A percentile compares a stretch with the other conserved stretches of the same genome.
Evolutionary conservation across 495 filamentous ascomycete genomes (phyloP).

Genomic region (Trichoderma erinaceum): DNA sequence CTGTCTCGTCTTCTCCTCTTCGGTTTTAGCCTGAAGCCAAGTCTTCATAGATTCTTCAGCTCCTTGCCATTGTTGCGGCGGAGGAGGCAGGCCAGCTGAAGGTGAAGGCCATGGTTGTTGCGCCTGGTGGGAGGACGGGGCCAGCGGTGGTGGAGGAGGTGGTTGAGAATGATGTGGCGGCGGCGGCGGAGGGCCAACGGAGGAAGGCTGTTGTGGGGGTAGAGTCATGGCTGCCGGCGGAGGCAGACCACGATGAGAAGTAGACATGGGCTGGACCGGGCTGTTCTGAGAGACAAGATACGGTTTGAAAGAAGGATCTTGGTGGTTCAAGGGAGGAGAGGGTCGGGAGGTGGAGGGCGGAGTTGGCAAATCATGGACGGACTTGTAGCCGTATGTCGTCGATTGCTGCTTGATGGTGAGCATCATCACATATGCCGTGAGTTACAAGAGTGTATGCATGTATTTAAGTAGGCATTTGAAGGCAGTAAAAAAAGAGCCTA

Average conservation of each 20-base stretch:
- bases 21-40: slow-evolving; percentile 75
- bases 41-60: slow-evolving; percentile 74
- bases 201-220: slow-evolving; percentile 38
- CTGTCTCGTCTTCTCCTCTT: slow-evolving; percentile 78
- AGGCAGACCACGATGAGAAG: slow-evolving; percentile 69
- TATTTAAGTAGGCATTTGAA: slow-evolving; percentile 22
- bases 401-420: slow-evolving; percentile 64
- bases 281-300: background rate
- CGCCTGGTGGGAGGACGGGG: slow-evolving; percentile 17
- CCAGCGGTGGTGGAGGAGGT: slow-evolving; percentile 26
- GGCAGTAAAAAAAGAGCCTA: slow-evolving; percentile 15
- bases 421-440: slow-evolving; percentile 41
- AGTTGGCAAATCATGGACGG: slow-evolving; percentile 64
- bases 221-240: slow-evolving; percentile 67
- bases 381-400: slow-evolving; percentile 55
- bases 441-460: slow-evolving; percentile 22
- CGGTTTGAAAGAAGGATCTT: slow-evolving; percentile 41
- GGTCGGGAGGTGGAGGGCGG: slow-evolving; percentile 53
- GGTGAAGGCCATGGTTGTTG: slow-evolving; percentile 23
- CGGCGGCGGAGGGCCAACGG: slow-evolving; percentile 26
- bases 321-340: slow-evolving; percentile 51
- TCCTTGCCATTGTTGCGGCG: slow-evolving; percentile 65
- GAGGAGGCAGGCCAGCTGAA: slow-evolving; percentile 56
- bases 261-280: slow-evolving; percentile 52
- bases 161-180: slow-evolving; percentile 31